Evolutionary conservation across 208 protist species (phyloP).

Genomic region (Spongospora subterranea): DNA sequence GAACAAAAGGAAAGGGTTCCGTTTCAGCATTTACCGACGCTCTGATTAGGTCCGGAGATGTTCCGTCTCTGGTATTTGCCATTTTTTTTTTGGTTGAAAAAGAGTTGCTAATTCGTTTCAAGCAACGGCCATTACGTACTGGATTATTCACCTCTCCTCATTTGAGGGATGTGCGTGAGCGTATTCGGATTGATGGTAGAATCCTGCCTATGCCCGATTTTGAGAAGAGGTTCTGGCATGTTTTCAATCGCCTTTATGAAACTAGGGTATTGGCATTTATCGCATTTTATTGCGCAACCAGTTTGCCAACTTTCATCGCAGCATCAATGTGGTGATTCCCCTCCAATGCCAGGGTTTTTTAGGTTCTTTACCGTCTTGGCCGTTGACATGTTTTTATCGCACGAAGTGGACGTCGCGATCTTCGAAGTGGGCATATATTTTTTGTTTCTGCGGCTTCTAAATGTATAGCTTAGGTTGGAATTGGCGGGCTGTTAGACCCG

Average conservation of each 20-base stretch:
- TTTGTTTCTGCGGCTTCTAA: not conserved
- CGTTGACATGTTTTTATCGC: not conserved
- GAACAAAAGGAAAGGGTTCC: slow-evolving; percentile 65
- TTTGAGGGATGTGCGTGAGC: slow-evolving; percentile 51
- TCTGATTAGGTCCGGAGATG: not conserved
- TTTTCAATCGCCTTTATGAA: slow-evolving; percentile 40
- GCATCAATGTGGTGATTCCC: not conserved
- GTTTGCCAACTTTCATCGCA: not conserved
- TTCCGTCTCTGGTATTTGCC: not conserved
- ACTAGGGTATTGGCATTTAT: not conserved
- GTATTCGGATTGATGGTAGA: slow-evolving; percentile 57
- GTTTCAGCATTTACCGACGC: slow-evolving; percentile 61
- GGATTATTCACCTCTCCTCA: slow-evolving; percentile 62
- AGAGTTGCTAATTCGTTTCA: not conserved
- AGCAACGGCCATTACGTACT: slow-evolving; percentile 3
- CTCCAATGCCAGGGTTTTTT: slow-evolving; percentile 27
- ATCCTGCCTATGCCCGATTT: slow-evolving; percentile 46
- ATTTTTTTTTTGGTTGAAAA: not conserved
- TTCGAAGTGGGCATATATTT: not conserved
- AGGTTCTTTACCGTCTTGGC: slow-evolving; percentile 28
- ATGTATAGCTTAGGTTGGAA: slow-evolving; percentile 43
- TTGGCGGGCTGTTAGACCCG: slow-evolving; percentile 61
- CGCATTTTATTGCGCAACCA: not conserved
- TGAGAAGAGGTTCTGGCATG: not conserved
- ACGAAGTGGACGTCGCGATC: slow-evolving; percentile 16